Base-by-base conservation (phyloP, 495 filamentous ascomycete genomes). In the Aspergillus diversus region DNA sequence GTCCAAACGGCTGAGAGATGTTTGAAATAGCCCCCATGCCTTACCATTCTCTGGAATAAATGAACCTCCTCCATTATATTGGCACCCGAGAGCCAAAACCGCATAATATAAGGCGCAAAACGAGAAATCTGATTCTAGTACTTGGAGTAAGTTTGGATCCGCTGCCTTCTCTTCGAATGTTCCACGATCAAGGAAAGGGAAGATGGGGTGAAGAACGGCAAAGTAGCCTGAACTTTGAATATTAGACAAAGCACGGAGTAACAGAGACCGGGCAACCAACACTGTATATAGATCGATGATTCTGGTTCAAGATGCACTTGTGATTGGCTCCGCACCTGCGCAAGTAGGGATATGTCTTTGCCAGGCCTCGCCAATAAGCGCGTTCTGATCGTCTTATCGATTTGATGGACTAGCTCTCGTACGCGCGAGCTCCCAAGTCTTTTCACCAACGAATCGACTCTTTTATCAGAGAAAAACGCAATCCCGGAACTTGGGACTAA, bases 71-170 rank as follows among this genome's bases (percentile, higher is more conserved):
- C 55, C 66, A 32, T 73, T 46, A 53, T 66, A 62, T 33, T 75
- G 72, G 46, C 69, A 72, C 12, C 74, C 74, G 0, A 76, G 63
- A 3, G 74, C 74, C 11, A 76, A 46, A 7, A 75, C 62, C 1
- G 72, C 55, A 32, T 75, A 53, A 52, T 75, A 76, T 7, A 76
- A 60, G 34, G 66, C 72, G 15, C 56, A 69, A 8, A 69, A 74
- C 7, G 55, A 17, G 12, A 51, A 12, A 13, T 59, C 35, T 6
- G 48, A 17, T 1, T 33, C 33, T 11, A 63, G 27, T 15, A 43
- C 12, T 16, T 51, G 32, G 12, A 34, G 48, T 4, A 51, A 7
- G 9, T 43, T 9, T 7, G 43, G 12, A 5, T n/a, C n/a, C 2
- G 33, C 12, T 33, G 48, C 54, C 17, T 51, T 63, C 9, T 57